Base-by-base conservation (phyloP, 2,329 filamentous ascomycete genomes). In the Fusarium sp. region DNA sequence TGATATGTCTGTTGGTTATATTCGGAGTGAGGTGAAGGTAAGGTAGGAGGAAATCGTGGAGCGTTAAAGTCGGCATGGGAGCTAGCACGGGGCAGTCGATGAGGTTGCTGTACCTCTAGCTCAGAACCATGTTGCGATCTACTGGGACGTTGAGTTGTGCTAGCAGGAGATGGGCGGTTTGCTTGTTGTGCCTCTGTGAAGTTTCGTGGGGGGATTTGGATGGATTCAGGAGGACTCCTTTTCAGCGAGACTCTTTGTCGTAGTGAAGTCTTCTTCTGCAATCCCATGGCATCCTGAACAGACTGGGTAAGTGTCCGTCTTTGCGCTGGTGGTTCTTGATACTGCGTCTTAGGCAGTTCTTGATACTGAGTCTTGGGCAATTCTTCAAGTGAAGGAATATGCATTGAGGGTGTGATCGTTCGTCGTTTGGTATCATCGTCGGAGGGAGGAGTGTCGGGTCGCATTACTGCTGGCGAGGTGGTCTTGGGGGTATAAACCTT, bases 401-500 rank as follows among this genome's bases (percentile, higher is more conserved):
- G 64, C 13, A 63, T 42, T 27, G 65, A 50, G 14, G 58, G 59
- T 14, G 64, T 68, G 41, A 75, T 66, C 12, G 72, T 66, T 28
- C 63, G 56, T 21, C 68, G 63, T 32, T 69, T 59, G 10, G 48
- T n/a, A 12, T 63, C 61, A 14, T 65, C 53, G 11, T 68, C 68
- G 23, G 60, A 57, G 42, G 48, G 37, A 30, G 56, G 48, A 14
- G 65, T 40, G n/a, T 59, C 58, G 11, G 72, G 62, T 18, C 79
- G 77, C 32, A 76, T 75, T 4, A 83, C 51, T 50, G 80, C 80
- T 4, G 86, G 85, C 7, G 86, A 86, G 2, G 83, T 72, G 4
- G 85, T 85, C 53, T 83, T 80, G 0, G 87, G 87, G 1, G 86
- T 88, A 69, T 89, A 89, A 1, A 86, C 88, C 34, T 83, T 81